A percentile compares a stretch with the other conserved stretches of the same genome.
These are phyloP conservation scores for Pulveroboletus sp. DNA, from an alignment of 768 basidiomycete genomes.

Conservation along the genomic window DNA sequence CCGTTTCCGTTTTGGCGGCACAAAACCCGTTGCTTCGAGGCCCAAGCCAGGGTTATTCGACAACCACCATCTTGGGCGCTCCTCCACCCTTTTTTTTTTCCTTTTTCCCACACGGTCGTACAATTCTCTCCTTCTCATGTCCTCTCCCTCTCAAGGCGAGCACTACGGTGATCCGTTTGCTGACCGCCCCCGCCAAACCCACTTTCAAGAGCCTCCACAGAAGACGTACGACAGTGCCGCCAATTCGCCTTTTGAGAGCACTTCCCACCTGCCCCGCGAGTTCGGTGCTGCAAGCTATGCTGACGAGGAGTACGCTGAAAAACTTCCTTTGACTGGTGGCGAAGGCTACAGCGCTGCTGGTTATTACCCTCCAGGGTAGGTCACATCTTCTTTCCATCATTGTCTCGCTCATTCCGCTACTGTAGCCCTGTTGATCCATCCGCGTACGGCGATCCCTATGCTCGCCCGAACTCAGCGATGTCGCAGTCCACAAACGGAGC, in stretches of 20 bases:
- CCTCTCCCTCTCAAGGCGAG: constrained; percentile 30
- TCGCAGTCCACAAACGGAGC: constrained; percentile 55
- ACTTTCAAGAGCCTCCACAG: constrained; percentile 55
- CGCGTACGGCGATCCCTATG: constrained; percentile 66
- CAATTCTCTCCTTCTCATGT: constrained; percentile 15
- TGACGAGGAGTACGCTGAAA: constrained; percentile 75
- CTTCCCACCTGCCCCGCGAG: constrained; percentile 52
- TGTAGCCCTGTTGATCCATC: constrained; percentile 52
- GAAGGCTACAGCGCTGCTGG: constrained; percentile 52
- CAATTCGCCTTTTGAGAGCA: constrained; percentile 55
- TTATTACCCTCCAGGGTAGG: constrained; percentile 76
- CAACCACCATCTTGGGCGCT: constrained; percentile 18
- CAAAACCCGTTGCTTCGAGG: constrained; percentile 24
- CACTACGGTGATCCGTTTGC: constrained; percentile 67
- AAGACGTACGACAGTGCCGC: constrained; percentile 39
- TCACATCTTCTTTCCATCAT: constrained; percentile 11
- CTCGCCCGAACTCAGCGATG: constrained; percentile 49
- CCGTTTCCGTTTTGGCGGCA: constrained; percentile 24
- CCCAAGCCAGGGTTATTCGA: constrained; percentile 12
- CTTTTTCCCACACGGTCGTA: not conserved
- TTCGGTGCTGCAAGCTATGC: constrained; percentile 45
- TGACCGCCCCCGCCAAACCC: constrained; percentile 60
- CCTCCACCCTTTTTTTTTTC: constrained; percentile 2
- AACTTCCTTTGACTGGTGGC: constrained; percentile 66
- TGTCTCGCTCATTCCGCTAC: constrained; percentile 7